phyloP scores from a whole-genome alignment of 2,329 filamentous ascomycete species.

The Paracamarosporium sp. region DNA sequence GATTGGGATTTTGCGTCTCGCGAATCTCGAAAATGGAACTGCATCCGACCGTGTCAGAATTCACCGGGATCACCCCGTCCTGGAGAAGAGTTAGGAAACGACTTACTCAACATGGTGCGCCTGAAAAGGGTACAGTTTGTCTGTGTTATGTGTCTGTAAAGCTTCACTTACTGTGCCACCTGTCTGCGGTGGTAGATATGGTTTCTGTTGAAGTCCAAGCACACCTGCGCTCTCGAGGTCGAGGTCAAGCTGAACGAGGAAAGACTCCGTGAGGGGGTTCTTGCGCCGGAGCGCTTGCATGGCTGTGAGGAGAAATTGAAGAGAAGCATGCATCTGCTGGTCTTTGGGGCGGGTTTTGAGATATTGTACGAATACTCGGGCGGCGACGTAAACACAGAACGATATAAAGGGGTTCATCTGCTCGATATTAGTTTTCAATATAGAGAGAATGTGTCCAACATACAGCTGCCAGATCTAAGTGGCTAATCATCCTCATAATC shows the following conservation, averaged over 20 bases:
- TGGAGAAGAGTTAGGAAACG: constrained; percentile 9
- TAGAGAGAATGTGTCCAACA: constrained; percentile 44
- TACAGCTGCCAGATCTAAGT: constrained; percentile 84
- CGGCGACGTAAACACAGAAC: constrained; percentile 95
- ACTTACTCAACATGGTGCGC: constrained; percentile 19
- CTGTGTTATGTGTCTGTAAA: neutral
- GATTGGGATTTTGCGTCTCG: constrained; percentile 36
- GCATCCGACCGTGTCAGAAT: constrained; percentile 37
- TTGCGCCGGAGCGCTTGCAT: constrained; percentile 89
- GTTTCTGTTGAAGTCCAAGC: constrained; percentile 51
- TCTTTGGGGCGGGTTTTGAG: constrained; percentile 93
- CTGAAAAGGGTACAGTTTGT: neutral
- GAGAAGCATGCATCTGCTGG: constrained; percentile 74
- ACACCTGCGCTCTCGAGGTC: constrained; percentile 79
- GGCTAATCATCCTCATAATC: constrained; percentile 94
- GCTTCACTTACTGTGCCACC: constrained; percentile 17
- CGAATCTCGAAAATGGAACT: constrained; percentile 42
- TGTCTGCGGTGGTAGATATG: constrained; percentile 41
- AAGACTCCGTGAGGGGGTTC: constrained; percentile 92
- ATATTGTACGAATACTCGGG: constrained; percentile 93
- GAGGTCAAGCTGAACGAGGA: constrained; percentile 89
- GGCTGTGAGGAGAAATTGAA: constrained; percentile 89
- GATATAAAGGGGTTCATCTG: constrained; percentile 96
- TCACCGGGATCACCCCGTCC: constrained; percentile 22
- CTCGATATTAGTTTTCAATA: constrained; percentile 13